Base-by-base conservation (phyloP, 2,329 filamentous ascomycete species). In the Fusarium sarcochroum region DNA sequence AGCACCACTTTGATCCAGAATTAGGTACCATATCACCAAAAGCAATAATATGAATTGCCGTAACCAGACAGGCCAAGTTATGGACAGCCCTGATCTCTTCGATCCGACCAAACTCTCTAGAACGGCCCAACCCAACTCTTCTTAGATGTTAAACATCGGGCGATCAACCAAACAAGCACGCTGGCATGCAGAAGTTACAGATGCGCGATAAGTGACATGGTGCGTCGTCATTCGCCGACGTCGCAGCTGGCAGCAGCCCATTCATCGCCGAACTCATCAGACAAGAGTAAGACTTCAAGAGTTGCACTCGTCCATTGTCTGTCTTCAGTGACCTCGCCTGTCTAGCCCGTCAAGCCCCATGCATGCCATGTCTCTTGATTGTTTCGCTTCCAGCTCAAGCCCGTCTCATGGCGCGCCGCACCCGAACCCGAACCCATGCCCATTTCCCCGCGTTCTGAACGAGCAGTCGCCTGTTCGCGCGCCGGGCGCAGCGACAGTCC, bases 131-230 rank as follows among this genome's bases (percentile, higher is more conserved):
- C 30, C 37, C 13, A 25, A 21, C 32, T 40, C 21, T 38, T 52
- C 18, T 38, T 41, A 48, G 42, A 35, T 44, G 23, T 40, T 13
- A 54, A 44, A 46, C 25, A 51, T 38, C 41, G 34, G 38, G 17
- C 18, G 47, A 52, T 37, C 44, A 52, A 51, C 68, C 38, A 38
- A 67, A 49, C 18, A 37, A 32, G 23, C 11, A 51, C 38, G 23
- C 30, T 51, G 30, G 47, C 51, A 66, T 60, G 50, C 64, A 47
- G 42, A 20, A 56, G 20, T 21, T 41, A 21, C 46, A 50, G 54
- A 63, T 58, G 61, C 48, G 63, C 67, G 63, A 73, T 66, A 72
- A 68, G 67, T 72, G 71, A 72, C 71, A 70, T 69, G 67, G 61
- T 61, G 38, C 64, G 32, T 38, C 48, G 45, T 50, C 30, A 73